Base-by-base conservation (phyloP, 129 eudicot genomes). In the Lactuca sativa region DNA sequence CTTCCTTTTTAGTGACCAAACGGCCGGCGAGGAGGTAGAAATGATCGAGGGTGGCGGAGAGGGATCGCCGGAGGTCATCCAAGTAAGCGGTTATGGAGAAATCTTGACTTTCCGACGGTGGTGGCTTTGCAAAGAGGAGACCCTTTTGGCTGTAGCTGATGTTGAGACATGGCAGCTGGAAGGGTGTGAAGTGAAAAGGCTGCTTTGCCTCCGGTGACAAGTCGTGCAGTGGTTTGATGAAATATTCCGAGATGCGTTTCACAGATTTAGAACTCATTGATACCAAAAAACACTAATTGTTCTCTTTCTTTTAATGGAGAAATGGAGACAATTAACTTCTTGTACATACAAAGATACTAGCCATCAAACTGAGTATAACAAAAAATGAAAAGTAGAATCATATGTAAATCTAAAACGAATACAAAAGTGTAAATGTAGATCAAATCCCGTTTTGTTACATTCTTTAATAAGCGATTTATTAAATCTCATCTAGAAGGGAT, bases 21-120 rank as follows among this genome's bases (percentile, higher is more conserved):
- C 87, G 84, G 54, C 79, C 90, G 17, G 87, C 85, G 5, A 85
- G 80, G 5, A 82, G 90, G 67, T 75, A 77, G 66, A 85, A 85
- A 73, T 70, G 73, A 4, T 67, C 64, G 7, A 85, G 80, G 12
- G 84, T 49, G 53, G 62, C 64, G 16, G 86, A 57, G 49, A 85
- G 79, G 25, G 87, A 67, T 40, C 1, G 13, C 37, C 65, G 65
- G 47, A 85, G 82, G 77, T 75, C 72, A 30, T 74, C 38, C 31
- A 81, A 58, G 43, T 69, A 58, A 16, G 38, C 3, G 17, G 62
- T 18, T 13, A 74, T 56, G 7, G 59, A 64, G 58, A 74, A 74
- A 64, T 64, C 12, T 4, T 60, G 76, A 12, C 36, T 44, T 17
- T 49, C 34, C 4, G 31, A 17, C 0, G 56, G 6, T 16, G 78